A percentile compares a stretch with the other conserved stretches of the same genome.
Conservation (phyloP, 2,329 filamentous ascomycete genomes). For the Ceratocystis lukuohia region DNA sequence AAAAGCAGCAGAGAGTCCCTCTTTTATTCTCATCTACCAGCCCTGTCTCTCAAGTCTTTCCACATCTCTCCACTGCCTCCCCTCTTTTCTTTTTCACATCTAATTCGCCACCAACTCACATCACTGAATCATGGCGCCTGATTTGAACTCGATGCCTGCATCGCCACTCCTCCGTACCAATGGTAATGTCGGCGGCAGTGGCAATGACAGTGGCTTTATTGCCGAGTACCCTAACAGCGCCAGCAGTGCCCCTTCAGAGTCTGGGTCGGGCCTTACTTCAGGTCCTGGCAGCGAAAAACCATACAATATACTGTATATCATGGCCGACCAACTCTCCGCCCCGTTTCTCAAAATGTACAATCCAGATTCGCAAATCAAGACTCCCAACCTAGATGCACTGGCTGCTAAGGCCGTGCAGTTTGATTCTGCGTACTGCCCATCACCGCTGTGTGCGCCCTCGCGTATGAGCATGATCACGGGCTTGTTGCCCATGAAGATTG, state of each 20-base stretch:
- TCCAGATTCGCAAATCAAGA: constrained; percentile 75
- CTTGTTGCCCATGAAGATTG: constrained; percentile 80
- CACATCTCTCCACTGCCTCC: not conserved
- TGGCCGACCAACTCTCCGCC: constrained; percentile 90
- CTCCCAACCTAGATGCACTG: constrained; percentile 74
- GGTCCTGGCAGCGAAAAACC: constrained; percentile 23
- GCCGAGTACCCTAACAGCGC: not conserved
- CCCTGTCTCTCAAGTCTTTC: not conserved
- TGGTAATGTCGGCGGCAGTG: constrained; percentile 21
- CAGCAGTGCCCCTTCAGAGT: not conserved
- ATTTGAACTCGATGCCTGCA: constrained; percentile 56
- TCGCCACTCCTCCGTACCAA: constrained; percentile 31
- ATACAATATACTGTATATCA: constrained; percentile 57
- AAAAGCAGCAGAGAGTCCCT: not conserved
- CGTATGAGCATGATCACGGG: constrained; percentile 92
- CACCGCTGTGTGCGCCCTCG: constrained; percentile 81
- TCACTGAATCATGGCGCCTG: constrained; percentile 46
- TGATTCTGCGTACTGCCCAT: constrained; percentile 87
- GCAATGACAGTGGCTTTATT: constrained; percentile 4
- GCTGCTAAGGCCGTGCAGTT: constrained; percentile 77
- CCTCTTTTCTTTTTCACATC: not conserved
- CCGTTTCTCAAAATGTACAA: constrained; percentile 89
- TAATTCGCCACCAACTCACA: not conserved
- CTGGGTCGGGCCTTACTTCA: constrained; percentile 19
- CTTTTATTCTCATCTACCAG: not conserved